Percentiles rank a stretch among this genome's conserved stretches.
Conservation (phyloP, 192 early-diverging fungal genomes). For the Mortierella alpina region DNA sequence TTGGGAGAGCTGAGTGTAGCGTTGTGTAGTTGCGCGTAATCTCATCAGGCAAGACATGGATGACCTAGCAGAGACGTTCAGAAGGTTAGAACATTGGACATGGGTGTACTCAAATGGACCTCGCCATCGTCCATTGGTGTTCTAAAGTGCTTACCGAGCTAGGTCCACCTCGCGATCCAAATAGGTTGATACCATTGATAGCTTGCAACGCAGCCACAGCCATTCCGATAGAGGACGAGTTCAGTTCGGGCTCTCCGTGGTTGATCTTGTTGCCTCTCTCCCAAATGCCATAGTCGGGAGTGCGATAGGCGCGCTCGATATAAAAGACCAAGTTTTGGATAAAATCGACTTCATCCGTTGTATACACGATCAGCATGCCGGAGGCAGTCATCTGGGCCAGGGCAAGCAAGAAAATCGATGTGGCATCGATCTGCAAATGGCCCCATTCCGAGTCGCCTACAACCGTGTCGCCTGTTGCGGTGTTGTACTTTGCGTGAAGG, state of each 20-base stretch:
- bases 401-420: conserved; percentile 81
- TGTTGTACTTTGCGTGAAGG: conserved; percentile 93
- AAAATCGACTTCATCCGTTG: conserved; percentile 86
- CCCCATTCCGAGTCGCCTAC: conserved; percentile 89
- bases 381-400: conserved; percentile 88
- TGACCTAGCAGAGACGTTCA: conserved; percentile 63
- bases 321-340: conserved; percentile 92
- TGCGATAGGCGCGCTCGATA: conserved; percentile 85
- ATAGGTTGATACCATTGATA: conserved; percentile 88
- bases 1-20: conserved; percentile 78
- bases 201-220: conserved; percentile 85
- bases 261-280: conserved; percentile 91
- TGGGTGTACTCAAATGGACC: conserved; percentile 2
- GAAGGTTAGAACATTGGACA: not conserved
- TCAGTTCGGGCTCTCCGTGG: conserved; percentile 87
- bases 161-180: conserved; percentile 82
- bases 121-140: not conserved
- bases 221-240: conserved; percentile 91
- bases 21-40: conserved; percentile 85
- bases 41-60: conserved; percentile 89
- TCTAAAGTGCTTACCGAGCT: conserved; percentile 63
- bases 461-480: conserved; percentile 83
- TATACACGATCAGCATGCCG: conserved; percentile 81
- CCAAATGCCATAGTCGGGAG: conserved; percentile 91
- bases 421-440: conserved; percentile 91